Evolutionary conservation across 176 grass and related monocot species (phyloP).

Genomic region (Raddia guianensis): DNA sequence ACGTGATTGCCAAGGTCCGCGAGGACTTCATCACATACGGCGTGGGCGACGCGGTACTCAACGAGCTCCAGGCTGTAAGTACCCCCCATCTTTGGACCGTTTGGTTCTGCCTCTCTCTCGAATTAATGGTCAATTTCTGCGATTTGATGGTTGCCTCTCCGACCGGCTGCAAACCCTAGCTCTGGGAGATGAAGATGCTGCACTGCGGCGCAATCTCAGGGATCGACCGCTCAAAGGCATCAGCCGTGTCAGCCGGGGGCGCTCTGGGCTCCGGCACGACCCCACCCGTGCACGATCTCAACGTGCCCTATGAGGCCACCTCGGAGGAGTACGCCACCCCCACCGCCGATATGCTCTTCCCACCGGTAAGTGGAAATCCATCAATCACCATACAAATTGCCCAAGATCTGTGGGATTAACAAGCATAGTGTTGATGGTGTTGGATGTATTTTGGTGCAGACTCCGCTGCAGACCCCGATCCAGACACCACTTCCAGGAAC

Average conservation of each 20-base stretch:
- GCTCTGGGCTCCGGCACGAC: constrained; percentile 20
- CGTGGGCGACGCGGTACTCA: constrained; percentile 78
- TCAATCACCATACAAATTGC: not conserved
- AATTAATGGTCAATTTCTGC: constrained; percentile 28
- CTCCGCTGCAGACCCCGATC: constrained; percentile 77
- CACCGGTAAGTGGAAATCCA: constrained; percentile 53
- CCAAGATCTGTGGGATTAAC: constrained; percentile 18
- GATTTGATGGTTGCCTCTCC: constrained; percentile 41
- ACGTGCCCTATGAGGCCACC: constrained; percentile 90
- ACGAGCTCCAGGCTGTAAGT: constrained; percentile 88
- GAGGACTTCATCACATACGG: constrained; percentile 86
- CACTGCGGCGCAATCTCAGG: constrained; percentile 86
- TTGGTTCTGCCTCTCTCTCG: not conserved
- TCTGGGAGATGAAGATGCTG: constrained; percentile 99
- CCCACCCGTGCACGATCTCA: constrained; percentile 80
- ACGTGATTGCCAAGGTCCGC: constrained; percentile 85
- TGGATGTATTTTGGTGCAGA: constrained; percentile 45
- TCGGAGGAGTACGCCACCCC: constrained; percentile 96
- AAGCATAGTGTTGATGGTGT: not conserved
- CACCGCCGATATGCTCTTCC: constrained; percentile 87
- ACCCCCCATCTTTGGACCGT: not conserved
- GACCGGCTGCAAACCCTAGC: constrained; percentile 55
- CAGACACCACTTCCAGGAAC: constrained; percentile 72
- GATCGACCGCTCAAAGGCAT: constrained; percentile 53
- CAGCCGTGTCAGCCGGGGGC: constrained; percentile 14